Percentiles rank a stretch among this genome's conserved stretches.
These are phyloP conservation scores for Colletotrichum caudatum DNA, from an alignment of 2,329 filamentous ascomycete genomes.

Conservation along the genomic window DNA sequence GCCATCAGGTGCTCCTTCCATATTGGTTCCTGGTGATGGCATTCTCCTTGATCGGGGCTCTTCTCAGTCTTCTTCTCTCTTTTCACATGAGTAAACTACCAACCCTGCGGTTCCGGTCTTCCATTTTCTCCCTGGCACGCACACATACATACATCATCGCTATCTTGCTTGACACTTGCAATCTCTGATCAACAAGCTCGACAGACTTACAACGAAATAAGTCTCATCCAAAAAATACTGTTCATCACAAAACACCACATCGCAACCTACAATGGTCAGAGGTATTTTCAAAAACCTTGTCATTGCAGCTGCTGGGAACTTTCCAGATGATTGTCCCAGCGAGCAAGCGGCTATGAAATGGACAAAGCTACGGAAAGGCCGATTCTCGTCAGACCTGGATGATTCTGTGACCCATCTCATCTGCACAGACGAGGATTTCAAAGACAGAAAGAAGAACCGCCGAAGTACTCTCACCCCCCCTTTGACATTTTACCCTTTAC, in stretches of 20 bases:
- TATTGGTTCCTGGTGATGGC: background rate
- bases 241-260: background rate
- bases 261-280: slow-evolving; percentile 23
- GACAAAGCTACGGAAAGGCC: slow-evolving; percentile 73
- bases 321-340: slow-evolving; percentile 54
- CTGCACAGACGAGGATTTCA: slow-evolving; percentile 71
- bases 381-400: slow-evolving; percentile 63
- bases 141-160: background rate
- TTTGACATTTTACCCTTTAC: background rate
- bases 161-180: background rate
- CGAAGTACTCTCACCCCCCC: slow-evolving; percentile 23
- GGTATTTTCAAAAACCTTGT: slow-evolving; percentile 64
- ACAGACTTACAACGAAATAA: background rate
- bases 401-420: slow-evolving; percentile 78
- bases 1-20: background rate
- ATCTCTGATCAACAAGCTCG: background rate
- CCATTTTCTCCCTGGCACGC: background rate
- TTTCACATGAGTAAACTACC: background rate
- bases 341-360: slow-evolving; percentile 69
- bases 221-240: background rate
- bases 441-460: slow-evolving; percentile 45
- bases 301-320: slow-evolving; percentile 70
- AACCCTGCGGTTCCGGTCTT: background rate
- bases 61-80: background rate
- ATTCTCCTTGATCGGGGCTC: background rate